Conservation (phyloP, 441 rosid genomes). For the Manihot esculenta region DNA sequence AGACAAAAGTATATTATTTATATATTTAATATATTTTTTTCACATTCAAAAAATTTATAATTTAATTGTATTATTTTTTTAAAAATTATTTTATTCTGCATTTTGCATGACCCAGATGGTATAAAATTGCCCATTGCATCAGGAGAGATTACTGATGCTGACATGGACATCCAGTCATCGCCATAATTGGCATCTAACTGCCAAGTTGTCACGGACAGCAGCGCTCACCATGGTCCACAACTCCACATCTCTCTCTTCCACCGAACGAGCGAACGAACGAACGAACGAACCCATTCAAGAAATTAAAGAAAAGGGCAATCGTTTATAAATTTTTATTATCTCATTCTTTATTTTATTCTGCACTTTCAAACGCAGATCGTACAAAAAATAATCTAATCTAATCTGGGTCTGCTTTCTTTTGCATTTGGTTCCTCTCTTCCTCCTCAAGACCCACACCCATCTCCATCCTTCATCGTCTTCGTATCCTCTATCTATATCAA, state of each 20-base stretch:
- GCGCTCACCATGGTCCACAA: background rate
- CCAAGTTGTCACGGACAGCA: conserved; percentile 14
- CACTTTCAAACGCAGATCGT: background rate
- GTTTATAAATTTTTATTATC: too few species aligned
- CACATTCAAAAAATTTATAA: too few species aligned
- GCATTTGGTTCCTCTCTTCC: conserved; percentile 5
- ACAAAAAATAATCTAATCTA: background rate
- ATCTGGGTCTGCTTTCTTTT: background rate
- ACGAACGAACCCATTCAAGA: background rate
- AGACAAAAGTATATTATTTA: too few species aligned
- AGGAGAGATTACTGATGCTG: background rate
- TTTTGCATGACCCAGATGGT: too few species aligned
- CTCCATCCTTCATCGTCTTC: background rate
- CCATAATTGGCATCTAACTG: background rate
- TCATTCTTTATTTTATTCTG: background rate
- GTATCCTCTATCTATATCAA: background rate
- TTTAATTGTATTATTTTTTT: too few species aligned
- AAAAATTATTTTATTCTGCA: too few species aligned
- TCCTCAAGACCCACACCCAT: background rate
- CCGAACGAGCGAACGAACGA: too few species aligned
- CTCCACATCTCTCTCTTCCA: too few species aligned
- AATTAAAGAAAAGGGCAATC: background rate
- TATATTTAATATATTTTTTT: too few species aligned
- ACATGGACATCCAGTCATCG: background rate
- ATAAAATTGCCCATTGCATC: too few species aligned